A percentile compares a stretch with the other conserved stretches of the same genome.
Conservation (phyloP, 2,329 filamentous ascomycete genomes). For the Neonectria sp. region DNA sequence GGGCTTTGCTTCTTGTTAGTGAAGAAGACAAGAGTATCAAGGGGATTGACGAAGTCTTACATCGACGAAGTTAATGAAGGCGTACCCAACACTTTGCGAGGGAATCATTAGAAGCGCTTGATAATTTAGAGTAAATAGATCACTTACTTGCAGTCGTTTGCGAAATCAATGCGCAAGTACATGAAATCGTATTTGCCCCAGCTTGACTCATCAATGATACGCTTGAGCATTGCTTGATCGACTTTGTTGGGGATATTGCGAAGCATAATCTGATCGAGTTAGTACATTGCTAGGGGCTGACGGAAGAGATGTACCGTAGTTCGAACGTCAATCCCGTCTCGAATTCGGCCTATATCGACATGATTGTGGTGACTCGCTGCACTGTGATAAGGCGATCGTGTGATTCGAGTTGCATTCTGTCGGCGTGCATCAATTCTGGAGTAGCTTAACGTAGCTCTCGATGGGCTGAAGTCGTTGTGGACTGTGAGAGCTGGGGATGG, state of each 20-base stretch:
- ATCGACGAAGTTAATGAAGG: slow-evolving; percentile 95
- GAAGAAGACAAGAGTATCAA: slow-evolving; percentile 11
- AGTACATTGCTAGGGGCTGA: slow-evolving; percentile 14
- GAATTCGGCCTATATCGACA: slow-evolving; percentile 73
- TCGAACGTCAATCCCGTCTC: slow-evolving; percentile 78
- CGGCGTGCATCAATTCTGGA: slow-evolving; percentile 60
- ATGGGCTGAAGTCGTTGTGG: slow-evolving; percentile 58
- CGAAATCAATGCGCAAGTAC: slow-evolving; percentile 93
- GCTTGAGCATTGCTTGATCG: slow-evolving; percentile 82
- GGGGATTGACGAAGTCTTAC: slow-evolving; percentile 61
- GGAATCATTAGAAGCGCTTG: slow-evolving; percentile 42
- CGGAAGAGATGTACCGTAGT: slow-evolving; percentile 73
- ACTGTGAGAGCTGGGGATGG: slow-evolving; percentile 53
- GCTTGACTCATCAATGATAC: slow-evolving; percentile 83
- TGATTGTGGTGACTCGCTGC: slow-evolving; percentile 71
- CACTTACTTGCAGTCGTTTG: slow-evolving; percentile 85
- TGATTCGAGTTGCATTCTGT: slow-evolving; percentile 64
- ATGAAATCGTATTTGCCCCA: slow-evolving; percentile 93
- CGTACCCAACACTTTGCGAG: slow-evolving; percentile 85
- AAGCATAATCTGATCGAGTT: slow-evolving; percentile 81
- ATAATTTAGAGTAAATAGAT: no score
- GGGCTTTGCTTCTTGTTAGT: slow-evolving; percentile 67
- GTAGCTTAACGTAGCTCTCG: slow-evolving; percentile 54
- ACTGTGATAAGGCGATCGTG: slow-evolving; percentile 63
- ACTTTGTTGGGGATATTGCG: slow-evolving; percentile 96